Base-by-base conservation (phyloP, 257 asterid genomes). In the Thymus mandschuricus region DNA sequence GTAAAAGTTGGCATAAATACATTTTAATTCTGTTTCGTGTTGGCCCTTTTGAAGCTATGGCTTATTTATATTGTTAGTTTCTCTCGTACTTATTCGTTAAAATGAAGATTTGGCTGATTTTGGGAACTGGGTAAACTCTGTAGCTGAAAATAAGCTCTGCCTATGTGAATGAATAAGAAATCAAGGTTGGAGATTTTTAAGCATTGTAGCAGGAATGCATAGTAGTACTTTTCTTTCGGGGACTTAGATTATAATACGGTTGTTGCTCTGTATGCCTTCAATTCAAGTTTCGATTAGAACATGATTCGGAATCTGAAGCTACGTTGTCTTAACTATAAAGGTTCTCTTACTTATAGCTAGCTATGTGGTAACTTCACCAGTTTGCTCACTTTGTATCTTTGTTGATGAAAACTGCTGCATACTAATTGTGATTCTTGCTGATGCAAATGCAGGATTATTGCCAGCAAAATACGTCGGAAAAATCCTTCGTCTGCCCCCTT, bases 401-500 rank as follows among this genome's bases (percentile, higher is more conserved):
- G 21, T 48, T 50, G 56, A 50, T 50, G 28, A 50, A 9, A 5
- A 49, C 5, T 49, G 8, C 28, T 49, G 29, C 55, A 49, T 49
- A 49, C n/a, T 13, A 13, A 3, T 13, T 50, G 29, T 50, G 30
- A 13, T 50, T 13, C 56, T 50, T 13, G n/a, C 85, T 0, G 85
- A 82, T 64, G 66, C 81, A 70, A 58, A 68, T 69, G 80, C 80
- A 29, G 88, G 83, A 80, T 85, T 81, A 43, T 76, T 76, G 66
- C 84, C 74, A 50, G 87, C 29, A 78, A 94, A 91, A 75, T 91
- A 91, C 0, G 98, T 81, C 77, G 3, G 99, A 97, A 46, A 89
- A 94, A 78, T 94, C 97, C 79, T 78, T 86, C 96, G 74, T 86
- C 92, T 60, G 91, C 81, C 87, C 96, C 85, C 77, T 84, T 94